Percentiles rank a stretch among this genome's conserved stretches.
These are phyloP conservation scores for Nakaseomyces glabratus DNA, from an alignment of 1,139 yeast species.

Conservation along the genomic window DNA sequence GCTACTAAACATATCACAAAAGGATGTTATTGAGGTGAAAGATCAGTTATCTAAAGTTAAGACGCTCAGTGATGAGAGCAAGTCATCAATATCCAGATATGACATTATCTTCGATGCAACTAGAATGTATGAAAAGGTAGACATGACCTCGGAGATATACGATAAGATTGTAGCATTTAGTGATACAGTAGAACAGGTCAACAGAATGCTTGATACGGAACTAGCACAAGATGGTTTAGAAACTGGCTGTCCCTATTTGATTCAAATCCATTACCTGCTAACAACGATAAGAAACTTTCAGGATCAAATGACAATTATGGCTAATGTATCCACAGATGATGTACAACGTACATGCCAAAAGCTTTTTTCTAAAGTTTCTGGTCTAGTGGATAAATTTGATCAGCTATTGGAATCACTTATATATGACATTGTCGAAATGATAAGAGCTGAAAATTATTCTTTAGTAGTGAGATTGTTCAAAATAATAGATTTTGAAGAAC, in stretches of 20 bases:
- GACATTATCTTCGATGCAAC: conserved; percentile 55
- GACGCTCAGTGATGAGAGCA: conserved; percentile 45
- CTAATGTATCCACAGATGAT: conserved; percentile 53
- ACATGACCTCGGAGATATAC: conserved; percentile 57
- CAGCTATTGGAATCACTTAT: conserved; percentile 55
- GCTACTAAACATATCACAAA: conserved; percentile 30
- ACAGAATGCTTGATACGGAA: conserved; percentile 46
- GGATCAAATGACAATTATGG: conserved; percentile 58
- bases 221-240: conserved; percentile 43
- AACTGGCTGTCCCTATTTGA: conserved; percentile 50
- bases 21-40: conserved; percentile 40
- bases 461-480: conserved; percentile 65
- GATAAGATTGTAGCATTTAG: conserved; percentile 53
- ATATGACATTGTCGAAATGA: conserved; percentile 55
- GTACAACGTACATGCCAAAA: conserved; percentile 56
- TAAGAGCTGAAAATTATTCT: conserved; percentile 57
- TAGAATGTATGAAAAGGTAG: conserved; percentile 60
- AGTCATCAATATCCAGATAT: conserved; percentile 46
- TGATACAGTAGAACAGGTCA: conserved; percentile 42
- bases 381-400: conserved; percentile 53
- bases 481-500: conserved; percentile 70
- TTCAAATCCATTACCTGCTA: conserved; percentile 60
- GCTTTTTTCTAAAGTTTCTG: conserved; percentile 42
- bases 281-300: conserved; percentile 67
- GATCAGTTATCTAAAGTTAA: conserved; percentile 53